These are phyloP conservation scores for Plantago lanceolata DNA, from an alignment of 305 asterid genomes.

Conservation along the genomic window DNA sequence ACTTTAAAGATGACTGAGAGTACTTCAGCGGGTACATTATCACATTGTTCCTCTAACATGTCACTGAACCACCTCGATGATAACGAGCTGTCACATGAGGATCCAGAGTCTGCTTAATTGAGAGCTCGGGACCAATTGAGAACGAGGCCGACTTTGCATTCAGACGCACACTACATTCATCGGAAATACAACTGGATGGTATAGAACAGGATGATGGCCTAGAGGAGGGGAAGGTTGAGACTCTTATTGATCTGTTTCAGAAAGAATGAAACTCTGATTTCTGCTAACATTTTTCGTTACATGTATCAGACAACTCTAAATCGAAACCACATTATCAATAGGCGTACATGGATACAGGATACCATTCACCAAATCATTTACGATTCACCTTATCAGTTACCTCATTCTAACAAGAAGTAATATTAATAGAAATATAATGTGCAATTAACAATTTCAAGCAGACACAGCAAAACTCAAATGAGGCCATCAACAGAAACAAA, in stretches of 20 bases:
- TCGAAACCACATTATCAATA: not conserved
- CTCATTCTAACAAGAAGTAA: not conserved
- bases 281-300: not conserved
- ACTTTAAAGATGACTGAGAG: slow-evolving; percentile 45
- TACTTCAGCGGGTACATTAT: slow-evolving; percentile 63
- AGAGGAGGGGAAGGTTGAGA: slow-evolving; percentile 32
- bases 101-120: slow-evolving; percentile 29
- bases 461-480: not conserved
- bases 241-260: slow-evolving; percentile 51
- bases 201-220: slow-evolving; percentile 26
- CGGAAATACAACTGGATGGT: slow-evolving; percentile 21
- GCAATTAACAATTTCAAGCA: not conserved
- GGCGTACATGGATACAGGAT: too few species aligned
- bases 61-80: slow-evolving; percentile 39
- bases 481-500: not conserved
- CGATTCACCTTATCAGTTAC: not conserved
- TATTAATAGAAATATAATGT: not conserved
- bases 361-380: not conserved
- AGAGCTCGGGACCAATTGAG: slow-evolving; percentile 21
- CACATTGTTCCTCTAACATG: slow-evolving; percentile 59
- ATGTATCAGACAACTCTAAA: too few species aligned
- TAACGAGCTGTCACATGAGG: slow-evolving; percentile 18
- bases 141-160: slow-evolving; percentile 31
- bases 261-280: slow-evolving; percentile 31
- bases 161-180: slow-evolving; percentile 32